Base-by-base conservation (phyloP, 768 basidiomycete genomes). In the Vararia minispora region DNA sequence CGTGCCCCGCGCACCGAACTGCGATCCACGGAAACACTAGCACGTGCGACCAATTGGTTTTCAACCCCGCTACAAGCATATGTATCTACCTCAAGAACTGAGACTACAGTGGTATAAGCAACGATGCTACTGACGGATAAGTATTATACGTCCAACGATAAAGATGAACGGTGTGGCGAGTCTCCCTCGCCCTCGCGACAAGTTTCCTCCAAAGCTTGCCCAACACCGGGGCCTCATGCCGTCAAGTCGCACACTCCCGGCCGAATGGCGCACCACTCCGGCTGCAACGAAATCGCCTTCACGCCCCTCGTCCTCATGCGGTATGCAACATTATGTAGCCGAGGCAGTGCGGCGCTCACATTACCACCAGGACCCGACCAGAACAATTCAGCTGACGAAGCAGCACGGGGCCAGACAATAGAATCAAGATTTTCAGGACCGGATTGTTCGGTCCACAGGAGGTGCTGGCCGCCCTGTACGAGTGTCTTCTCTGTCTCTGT, bases 201-300 rank as follows among this genome's bases (percentile, higher is more conserved):
- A n/a, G n/a, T n/a, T n/a, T n/a, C n/a, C n/a, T n/a, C n/a, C n/a
- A n/a, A n/a, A n/a, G n/a, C n/a, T n/a, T n/a, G n/a, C n/a, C n/a
- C n/a, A n/a, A n/a, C n/a, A n/a, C n/a, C n/a, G n/a, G n/a, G n/a
- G n/a, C 11, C 24, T 33, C 21, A 21, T 13, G 22, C 25, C 30
- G 29, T 31, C 23, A 45, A 27, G 24, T 54, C 40, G 39, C 42
- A 54, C 27, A 22, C 45, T 14, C 18, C 24, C 1, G 43, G 59
- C n/a, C 63, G 46, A 1, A 66, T 34, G n/a, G 63, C 65, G 46
- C 65, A 68, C 58, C 59, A 67, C 23, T 59, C 47, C 1, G 66
- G 65, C 47, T 66, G 64, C 7, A 68, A 39, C 10, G 59, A 47
- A 7, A 50, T 48, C 2, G 64, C 61, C 1, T 42, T 21, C 6